phyloP scores from a whole-genome alignment of 2,329 filamentous ascomycete genomes.

The Nigrospora osmanthi region DNA sequence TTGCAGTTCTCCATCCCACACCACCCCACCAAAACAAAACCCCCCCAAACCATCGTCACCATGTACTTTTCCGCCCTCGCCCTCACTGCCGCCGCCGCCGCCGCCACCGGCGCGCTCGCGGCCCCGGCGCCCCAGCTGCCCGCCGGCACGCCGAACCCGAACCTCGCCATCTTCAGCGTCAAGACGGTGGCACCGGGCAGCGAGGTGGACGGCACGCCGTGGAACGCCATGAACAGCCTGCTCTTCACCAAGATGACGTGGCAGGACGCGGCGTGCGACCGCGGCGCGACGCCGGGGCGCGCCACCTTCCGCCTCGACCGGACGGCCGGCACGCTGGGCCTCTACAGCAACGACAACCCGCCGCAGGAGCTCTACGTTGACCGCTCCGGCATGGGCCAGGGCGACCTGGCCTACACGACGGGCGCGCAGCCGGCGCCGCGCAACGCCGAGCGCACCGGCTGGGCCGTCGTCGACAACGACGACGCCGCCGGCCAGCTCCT shows the following conservation, averaged over 20 bases:
- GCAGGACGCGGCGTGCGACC: constrained; percentile 41
- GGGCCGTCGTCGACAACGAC: no score
- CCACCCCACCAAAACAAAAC: no score
- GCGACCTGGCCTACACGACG: constrained; percentile 34
- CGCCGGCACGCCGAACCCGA: not conserved
- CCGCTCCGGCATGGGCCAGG: constrained; percentile 49
- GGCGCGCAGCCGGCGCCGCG: constrained; percentile 28
- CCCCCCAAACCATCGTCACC: not conserved
- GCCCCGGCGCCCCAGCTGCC: constrained; percentile 11
- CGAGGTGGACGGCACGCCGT: constrained; percentile 34
- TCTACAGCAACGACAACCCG: constrained; percentile 31
- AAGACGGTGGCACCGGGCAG: constrained; percentile 41
- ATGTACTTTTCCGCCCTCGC: constrained; percentile 1
- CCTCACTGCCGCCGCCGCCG: constrained; percentile 9
- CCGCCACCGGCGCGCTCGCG: constrained; percentile 17
- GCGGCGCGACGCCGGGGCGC: constrained; percentile 21
- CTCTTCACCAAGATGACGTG: constrained; percentile 28
- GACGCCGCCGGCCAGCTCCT: constrained; percentile 32
- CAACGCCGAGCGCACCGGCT: constrained; percentile 39
- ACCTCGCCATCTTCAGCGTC: constrained; percentile 32
- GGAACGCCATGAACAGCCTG: constrained; percentile 35
- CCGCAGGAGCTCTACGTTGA: constrained; percentile 46
- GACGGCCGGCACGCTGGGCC: constrained; percentile 29
- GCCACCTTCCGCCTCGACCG: constrained; percentile 42
- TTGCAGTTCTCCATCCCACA: no score